These are phyloP conservation scores for Candida ovalis DNA, from an alignment of 805 yeast genomes.

Conservation along the genomic window DNA sequence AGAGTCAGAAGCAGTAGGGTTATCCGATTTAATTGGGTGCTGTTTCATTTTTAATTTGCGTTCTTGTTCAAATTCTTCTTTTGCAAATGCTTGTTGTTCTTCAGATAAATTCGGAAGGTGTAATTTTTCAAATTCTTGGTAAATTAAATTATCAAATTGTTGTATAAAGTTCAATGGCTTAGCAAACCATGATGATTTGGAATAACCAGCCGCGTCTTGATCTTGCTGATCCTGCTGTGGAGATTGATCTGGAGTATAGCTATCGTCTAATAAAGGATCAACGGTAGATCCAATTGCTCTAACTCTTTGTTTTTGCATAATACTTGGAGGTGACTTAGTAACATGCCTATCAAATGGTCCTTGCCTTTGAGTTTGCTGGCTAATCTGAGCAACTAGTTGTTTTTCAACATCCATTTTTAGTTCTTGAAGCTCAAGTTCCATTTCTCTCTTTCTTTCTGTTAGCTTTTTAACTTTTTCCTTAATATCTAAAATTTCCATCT, in stretches of 20 bases:
- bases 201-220: slow-evolving; percentile 24
- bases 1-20: slow-evolving; percentile 8
- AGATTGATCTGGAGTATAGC: slow-evolving; percentile 11
- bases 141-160: slow-evolving; percentile 64
- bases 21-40: background rate
- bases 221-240: slow-evolving; percentile 2
- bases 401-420: slow-evolving; percentile 46
- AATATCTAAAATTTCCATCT: slow-evolving; percentile 61
- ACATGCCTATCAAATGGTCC: slow-evolving; percentile 12
- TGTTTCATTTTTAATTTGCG: background rate
- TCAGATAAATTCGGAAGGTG: slow-evolving; percentile 32
- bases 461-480: slow-evolving; percentile 51
- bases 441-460: slow-evolving; percentile 34
- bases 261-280: slow-evolving; percentile 23
- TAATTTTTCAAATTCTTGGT: slow-evolving; percentile 59
- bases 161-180: slow-evolving; percentile 61
- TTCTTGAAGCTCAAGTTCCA: slow-evolving; percentile 47
- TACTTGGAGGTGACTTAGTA: slow-evolving; percentile 22
- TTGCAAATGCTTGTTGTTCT: slow-evolving; percentile 5
- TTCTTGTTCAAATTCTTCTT: slow-evolving; percentile 5
- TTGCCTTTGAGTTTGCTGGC: slow-evolving; percentile 7
- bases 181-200: slow-evolving; percentile 32
- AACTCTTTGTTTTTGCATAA: slow-evolving; percentile 11
- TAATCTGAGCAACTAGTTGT: slow-evolving; percentile 41
- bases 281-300: slow-evolving; percentile 12